phyloP scores from a whole-genome alignment of 164 flowering plant genomes.

The Santalum album region DNA sequence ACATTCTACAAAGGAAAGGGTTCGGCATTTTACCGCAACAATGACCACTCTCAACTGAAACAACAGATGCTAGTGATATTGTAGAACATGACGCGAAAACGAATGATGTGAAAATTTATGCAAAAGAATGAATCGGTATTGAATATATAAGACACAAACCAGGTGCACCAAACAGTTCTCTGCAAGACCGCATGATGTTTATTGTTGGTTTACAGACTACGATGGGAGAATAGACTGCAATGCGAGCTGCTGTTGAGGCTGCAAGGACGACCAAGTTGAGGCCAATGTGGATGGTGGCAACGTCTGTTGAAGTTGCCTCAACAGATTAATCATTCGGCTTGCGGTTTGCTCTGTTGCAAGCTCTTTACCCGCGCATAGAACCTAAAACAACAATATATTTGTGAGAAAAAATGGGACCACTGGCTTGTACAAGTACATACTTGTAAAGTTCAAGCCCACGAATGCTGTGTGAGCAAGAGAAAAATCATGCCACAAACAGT shows the following conservation, averaged over 20 bases:
- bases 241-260: constrained; percentile 91
- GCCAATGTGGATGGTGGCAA: constrained; percentile 81
- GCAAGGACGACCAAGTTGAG: constrained; percentile 80
- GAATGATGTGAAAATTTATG: constrained; percentile 19
- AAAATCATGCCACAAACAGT: too few relatives aligned
- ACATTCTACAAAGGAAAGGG: constrained; percentile 40
- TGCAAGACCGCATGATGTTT: neutral
- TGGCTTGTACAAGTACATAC: too few relatives aligned
- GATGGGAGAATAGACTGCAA: constrained; percentile 80
- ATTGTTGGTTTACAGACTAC: constrained; percentile 22
- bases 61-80: constrained; percentile 10
- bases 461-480: too few relatives aligned
- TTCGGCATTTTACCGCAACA: constrained; percentile 7
- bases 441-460: too few relatives aligned
- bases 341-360: constrained; percentile 87
- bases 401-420: too few relatives aligned
- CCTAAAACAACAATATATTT: too few relatives aligned
- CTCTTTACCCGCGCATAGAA: constrained; percentile 85
- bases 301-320: constrained; percentile 89
- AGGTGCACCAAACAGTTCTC: constrained; percentile 10
- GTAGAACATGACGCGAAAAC: constrained; percentile 18
- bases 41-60: constrained; percentile 21
- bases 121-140: constrained; percentile 35
- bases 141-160: constrained; percentile 16
- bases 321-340: constrained; percentile 65